Conservation (phyloP, 495 filamentous ascomycete genomes). For the Hypoxylon perforatum region DNA sequence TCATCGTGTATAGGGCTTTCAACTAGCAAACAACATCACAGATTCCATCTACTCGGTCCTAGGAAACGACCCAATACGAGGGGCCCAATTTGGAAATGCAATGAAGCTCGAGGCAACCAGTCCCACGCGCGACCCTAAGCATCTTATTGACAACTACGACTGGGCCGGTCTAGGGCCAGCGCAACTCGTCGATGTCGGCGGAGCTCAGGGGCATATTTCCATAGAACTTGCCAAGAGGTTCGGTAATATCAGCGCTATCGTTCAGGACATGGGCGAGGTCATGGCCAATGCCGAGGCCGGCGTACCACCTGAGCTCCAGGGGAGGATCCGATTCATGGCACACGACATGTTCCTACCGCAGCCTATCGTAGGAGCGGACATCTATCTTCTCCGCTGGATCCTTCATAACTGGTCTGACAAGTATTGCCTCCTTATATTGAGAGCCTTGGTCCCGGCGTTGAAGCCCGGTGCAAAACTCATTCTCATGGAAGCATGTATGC, state of each 20-base stretch:
- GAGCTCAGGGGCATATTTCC: slow-evolving; percentile 23
- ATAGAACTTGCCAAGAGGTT: slow-evolving; percentile 4
- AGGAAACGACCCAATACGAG: neutral
- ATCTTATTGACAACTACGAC: slow-evolving; percentile 31
- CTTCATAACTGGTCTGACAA: too few species aligned
- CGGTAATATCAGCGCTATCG: slow-evolving; percentile 17
- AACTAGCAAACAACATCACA: slow-evolving; percentile 23
- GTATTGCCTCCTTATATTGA: too few species aligned
- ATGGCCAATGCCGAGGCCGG: slow-evolving; percentile 19
- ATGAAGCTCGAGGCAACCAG: slow-evolving; percentile 6
- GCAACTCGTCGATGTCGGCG: slow-evolving; percentile 47
- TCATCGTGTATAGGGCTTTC: slow-evolving; percentile 35
- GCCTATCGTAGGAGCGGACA: slow-evolving; percentile 54
- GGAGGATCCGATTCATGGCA: slow-evolving; percentile 42
- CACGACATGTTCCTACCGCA: slow-evolving; percentile 61
- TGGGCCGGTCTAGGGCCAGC: slow-evolving; percentile 29
- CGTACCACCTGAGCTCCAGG: neutral
- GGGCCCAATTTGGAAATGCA: slow-evolving; percentile 7
- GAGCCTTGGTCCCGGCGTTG: too few species aligned
- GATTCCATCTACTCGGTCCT: slow-evolving; percentile 19
- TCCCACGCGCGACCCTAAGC: neutral
- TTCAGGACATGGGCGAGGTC: slow-evolving; percentile 43
- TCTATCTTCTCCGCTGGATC: slow-evolving; percentile 43
- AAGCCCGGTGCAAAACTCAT: too few species aligned
- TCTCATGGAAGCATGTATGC: too few species aligned